Percentiles rank a stretch among this genome's conserved stretches.
Conservation (phyloP, 768 basidiomycete species). For the Agaricus bisporus region DNA sequence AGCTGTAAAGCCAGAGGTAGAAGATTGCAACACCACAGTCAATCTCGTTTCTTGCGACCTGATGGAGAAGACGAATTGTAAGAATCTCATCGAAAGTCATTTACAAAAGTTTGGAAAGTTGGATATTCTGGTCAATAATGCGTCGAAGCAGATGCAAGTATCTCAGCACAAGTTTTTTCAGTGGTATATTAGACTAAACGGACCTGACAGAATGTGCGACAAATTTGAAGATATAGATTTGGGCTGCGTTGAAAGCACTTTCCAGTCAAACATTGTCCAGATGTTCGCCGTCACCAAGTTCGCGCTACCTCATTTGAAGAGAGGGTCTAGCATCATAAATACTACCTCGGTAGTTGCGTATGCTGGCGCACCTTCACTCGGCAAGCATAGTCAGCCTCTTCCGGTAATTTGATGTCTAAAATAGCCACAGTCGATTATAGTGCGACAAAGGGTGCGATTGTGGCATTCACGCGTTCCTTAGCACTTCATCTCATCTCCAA, state of each 20-base stretch:
- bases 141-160: slow-evolving; percentile 37
- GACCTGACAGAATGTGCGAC: slow-evolving; percentile 28
- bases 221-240: slow-evolving; percentile 44
- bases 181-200: neutral
- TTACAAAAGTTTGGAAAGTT: slow-evolving; percentile 36
- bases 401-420: slow-evolving; percentile 7
- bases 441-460: slow-evolving; percentile 55
- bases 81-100: slow-evolving; percentile 42
- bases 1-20: slow-evolving; percentile 39
- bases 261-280: slow-evolving; percentile 50
- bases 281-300: slow-evolving; percentile 55
- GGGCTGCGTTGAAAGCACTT: slow-evolving; percentile 47
- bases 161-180: neutral
- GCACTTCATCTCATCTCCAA: slow-evolving; percentile 47
- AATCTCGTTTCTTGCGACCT: slow-evolving; percentile 37
- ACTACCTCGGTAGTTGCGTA: slow-evolving; percentile 54
- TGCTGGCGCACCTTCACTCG: slow-evolving; percentile 25
- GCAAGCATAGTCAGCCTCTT: slow-evolving; percentile 14
- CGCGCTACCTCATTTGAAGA: slow-evolving; percentile 52
- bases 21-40: slow-evolving; percentile 30
- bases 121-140: slow-evolving; percentile 59
- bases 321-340: slow-evolving; percentile 55
- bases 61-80: slow-evolving; percentile 31
- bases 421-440: slow-evolving; percentile 37
- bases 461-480: slow-evolving; percentile 50